Evolutionary conservation across 2,329 filamentous ascomycete genomes (phyloP).

Genomic region (Cordyceps fumosorosea): DNA sequence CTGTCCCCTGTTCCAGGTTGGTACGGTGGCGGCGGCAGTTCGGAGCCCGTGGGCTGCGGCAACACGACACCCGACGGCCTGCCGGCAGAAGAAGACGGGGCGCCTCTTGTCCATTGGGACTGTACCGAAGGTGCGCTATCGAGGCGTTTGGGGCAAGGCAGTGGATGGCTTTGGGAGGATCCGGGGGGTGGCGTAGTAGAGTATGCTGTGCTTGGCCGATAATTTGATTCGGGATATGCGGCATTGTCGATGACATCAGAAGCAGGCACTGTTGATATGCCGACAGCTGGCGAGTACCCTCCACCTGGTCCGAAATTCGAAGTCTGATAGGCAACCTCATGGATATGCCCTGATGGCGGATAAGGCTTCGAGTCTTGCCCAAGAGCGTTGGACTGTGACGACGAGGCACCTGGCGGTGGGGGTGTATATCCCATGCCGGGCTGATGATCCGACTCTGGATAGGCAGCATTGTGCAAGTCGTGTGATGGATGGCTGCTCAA

Average conservation of each 20-base stretch:
- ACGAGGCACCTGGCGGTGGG: not conserved
- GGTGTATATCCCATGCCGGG: not conserved
- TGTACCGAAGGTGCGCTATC: not conserved
- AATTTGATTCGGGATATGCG: constrained; percentile 1
- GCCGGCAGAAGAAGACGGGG: not conserved
- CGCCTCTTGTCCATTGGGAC: not conserved
- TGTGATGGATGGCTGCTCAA: constrained; percentile 7
- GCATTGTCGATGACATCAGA: constrained; percentile 1
- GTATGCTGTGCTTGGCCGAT: constrained; percentile 9
- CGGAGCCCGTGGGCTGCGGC: not conserved
- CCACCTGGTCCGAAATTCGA: not conserved
- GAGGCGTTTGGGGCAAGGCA: not conserved
- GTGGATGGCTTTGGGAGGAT: not conserved
- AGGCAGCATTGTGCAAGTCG: constrained; percentile 5
- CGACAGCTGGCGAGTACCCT: not conserved
- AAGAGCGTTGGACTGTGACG: not conserved
- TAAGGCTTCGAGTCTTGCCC: constrained; percentile 1
- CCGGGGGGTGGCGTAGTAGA: not conserved
- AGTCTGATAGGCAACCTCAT: not conserved
- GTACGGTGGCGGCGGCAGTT: constrained; percentile 2
- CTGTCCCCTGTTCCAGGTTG: not conserved
- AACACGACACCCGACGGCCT: not conserved
- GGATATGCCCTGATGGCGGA: not conserved
- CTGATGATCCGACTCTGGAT: constrained; percentile 1
- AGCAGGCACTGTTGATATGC: not conserved